These are phyloP conservation scores for Ilex aquifolium DNA, from an alignment of 257 asterid genomes.

Conservation along the genomic window DNA sequence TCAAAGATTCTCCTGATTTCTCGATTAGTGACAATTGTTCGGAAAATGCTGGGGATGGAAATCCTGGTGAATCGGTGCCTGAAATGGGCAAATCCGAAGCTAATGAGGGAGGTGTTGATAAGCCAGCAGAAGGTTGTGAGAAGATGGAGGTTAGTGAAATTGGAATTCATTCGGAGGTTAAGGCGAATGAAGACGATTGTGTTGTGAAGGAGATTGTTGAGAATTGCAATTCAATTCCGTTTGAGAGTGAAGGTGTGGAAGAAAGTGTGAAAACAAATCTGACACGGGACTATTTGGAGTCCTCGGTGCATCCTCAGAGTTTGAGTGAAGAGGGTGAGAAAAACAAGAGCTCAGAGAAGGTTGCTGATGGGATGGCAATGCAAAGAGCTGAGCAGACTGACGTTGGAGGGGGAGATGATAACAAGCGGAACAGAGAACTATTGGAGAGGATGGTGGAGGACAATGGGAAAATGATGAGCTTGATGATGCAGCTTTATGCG, in stretches of 20 bases:
- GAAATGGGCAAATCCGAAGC: background rate
- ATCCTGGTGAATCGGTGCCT: slow-evolving; percentile 7
- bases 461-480: slow-evolving; percentile 53
- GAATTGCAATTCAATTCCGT: background rate
- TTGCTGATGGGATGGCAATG: background rate
- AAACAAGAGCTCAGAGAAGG: background rate
- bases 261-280: background rate
- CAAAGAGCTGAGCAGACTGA: background rate
- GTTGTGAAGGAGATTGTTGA: background rate
- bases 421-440: slow-evolving; percentile 24
- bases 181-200: slow-evolving; percentile 6
- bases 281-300: background rate
- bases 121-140: background rate
- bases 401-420: slow-evolving; percentile 2
- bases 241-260: too few relatives aligned
- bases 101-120: background rate
- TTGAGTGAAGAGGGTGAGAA: background rate
- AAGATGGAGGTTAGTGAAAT: slow-evolving; percentile 13
- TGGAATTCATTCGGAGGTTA: slow-evolving; percentile 13
- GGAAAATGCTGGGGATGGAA: background rate
- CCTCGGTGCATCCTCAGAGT: background rate
- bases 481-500: slow-evolving; percentile 52
- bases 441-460: slow-evolving; percentile 52
- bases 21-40: background rate
- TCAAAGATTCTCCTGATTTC: too few relatives aligned